Evolutionary conservation across 2,329 filamentous ascomycete genomes (phyloP).

Genomic region (Aspergillus puulaauensis): DNA sequence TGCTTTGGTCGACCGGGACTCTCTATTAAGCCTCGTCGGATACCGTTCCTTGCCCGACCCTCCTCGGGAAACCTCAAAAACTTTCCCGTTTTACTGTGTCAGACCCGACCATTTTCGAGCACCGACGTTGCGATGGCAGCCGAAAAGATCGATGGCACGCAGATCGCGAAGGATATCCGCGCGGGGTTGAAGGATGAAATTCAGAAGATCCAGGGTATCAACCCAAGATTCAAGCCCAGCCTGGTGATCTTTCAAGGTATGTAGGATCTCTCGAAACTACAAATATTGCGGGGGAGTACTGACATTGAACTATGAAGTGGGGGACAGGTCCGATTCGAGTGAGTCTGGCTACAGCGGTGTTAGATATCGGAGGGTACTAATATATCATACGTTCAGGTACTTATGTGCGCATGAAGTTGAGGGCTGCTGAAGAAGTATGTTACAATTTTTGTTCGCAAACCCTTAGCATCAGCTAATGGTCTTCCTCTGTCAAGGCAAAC

Average conservation of each 20-base stretch:
- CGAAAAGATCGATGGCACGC: conserved; percentile 90
- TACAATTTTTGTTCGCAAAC: neutral
- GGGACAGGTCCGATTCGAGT: conserved; percentile 90
- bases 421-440: conserved; percentile 84
- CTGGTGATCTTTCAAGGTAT: conserved; percentile 93
- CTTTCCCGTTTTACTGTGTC: conserved; percentile 17
- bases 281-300: neutral
- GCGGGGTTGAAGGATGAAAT: conserved; percentile 80
- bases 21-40: conserved; percentile 17
- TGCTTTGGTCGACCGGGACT: conserved; percentile 16
- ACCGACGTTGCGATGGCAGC: conserved; percentile 72
- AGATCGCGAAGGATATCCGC: conserved; percentile 88
- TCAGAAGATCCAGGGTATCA: conserved; percentile 72
- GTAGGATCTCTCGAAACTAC: conserved; percentile 20
- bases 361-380: conserved; percentile 20
- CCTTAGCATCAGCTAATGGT: conserved; percentile 7
- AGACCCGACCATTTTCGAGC: conserved; percentile 46
- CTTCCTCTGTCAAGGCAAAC: conserved; percentile 63
- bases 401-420: conserved; percentile 99
- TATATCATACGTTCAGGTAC: conserved; percentile 60
- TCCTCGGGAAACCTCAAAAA: conserved; percentile 16
- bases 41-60: conserved; percentile 15
- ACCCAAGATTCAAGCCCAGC: conserved; percentile 83
- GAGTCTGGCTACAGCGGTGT: conserved; percentile 38
- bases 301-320: conserved; percentile 58